A percentile compares a stretch with the other conserved stretches of the same genome.
These are phyloP conservation scores for Backusella sp. DNA, from an alignment of 192 early-diverging fungal species.

Conservation along the genomic window DNA sequence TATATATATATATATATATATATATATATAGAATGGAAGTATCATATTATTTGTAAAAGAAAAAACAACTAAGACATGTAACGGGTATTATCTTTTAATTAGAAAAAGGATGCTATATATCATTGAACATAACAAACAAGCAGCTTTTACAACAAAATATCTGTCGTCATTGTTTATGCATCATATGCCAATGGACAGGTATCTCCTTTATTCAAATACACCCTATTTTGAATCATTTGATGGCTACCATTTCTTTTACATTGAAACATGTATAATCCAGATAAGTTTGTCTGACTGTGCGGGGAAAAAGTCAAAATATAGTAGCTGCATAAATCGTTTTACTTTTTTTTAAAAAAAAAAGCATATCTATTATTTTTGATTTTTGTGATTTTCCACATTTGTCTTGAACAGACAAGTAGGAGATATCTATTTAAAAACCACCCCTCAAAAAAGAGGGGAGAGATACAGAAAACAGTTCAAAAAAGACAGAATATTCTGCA, in stretches of 20 bases:
- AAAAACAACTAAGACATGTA: not conserved
- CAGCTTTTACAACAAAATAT: not conserved
- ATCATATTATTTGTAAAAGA: not conserved
- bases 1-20: not conserved
- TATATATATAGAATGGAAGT: not conserved
- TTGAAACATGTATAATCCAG: not conserved
- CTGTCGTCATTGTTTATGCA: not conserved
- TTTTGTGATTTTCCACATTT: no score
- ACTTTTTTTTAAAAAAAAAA: not conserved
- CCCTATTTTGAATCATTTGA: not conserved
- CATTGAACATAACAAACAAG: not conserved
- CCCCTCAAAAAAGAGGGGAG: not conserved
- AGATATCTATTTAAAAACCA: not conserved
- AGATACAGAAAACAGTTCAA: not conserved
- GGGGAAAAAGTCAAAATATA: not conserved
- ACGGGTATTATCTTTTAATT: not conserved
- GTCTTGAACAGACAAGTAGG: not conserved
- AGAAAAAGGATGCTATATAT: not conserved
- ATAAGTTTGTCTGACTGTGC: not conserved
- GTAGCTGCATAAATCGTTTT: not conserved
- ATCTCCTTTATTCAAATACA: not conserved
- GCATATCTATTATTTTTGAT: no score
- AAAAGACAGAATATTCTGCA: not conserved
- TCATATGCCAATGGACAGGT: not conserved
- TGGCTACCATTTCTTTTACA: not conserved